Percentiles rank a stretch among this genome's conserved stretches.
phyloP scores from a whole-genome alignment of 2,329 filamentous ascomycete genomes.

The Teratosphaeria pseudoeucalypti region DNA sequence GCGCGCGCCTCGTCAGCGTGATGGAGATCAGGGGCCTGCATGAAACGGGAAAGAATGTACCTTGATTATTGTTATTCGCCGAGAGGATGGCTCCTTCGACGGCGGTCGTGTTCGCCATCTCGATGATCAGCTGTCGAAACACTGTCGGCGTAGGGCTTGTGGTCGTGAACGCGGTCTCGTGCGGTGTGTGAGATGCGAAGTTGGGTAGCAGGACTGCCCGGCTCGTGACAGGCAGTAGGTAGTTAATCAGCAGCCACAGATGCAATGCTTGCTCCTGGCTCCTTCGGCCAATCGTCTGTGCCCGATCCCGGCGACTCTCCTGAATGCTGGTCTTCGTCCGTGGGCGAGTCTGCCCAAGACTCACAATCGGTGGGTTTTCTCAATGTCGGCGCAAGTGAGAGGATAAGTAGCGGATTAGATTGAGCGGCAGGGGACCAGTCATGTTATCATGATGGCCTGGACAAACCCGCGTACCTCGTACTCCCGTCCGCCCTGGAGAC shows the following conservation, averaged over 20 bases:
- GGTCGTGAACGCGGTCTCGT: background rate
- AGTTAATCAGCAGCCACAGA: background rate
- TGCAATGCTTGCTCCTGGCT: background rate
- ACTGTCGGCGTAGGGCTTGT: background rate
- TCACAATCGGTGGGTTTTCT: background rate
- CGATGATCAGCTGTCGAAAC: background rate
- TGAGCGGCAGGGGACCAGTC: background rate
- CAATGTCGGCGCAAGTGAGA: background rate
- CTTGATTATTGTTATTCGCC: background rate
- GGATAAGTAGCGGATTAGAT: background rate
- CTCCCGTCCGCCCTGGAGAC: background rate
- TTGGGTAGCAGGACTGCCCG: background rate
- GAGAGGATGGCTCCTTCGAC: background rate
- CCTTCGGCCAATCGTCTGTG: background rate
- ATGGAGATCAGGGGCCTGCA: background rate
- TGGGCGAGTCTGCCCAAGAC: background rate
- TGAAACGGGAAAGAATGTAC: slow-evolving; percentile 1
- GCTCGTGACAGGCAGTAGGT: background rate
- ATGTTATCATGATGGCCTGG: background rate
- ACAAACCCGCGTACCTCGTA: background rate
- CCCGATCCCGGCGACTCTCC: background rate
- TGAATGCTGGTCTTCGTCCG: background rate
- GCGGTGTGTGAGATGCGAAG: background rate
- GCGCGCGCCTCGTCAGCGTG: background rate
- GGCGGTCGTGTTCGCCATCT: background rate